Base-by-base conservation (phyloP, 306 rosid species). In the Rosa lucieae region DNA sequence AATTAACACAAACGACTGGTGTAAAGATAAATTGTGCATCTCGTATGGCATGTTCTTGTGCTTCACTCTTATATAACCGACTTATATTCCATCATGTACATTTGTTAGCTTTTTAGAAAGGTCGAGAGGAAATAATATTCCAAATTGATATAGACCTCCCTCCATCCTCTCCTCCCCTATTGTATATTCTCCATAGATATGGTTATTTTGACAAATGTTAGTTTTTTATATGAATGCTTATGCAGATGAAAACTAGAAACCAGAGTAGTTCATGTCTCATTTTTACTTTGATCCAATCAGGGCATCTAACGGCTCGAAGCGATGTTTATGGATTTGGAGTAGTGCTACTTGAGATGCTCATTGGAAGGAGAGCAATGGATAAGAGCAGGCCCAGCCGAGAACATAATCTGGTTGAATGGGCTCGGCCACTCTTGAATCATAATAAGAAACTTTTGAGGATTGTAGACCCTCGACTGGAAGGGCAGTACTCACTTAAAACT, bases 251-350 rank as follows among this genome's bases (percentile, higher is more conserved):
- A 74, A 56, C 37, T 56, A 23, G 73, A 35, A 61, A 55, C 43
- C 73, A 32, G 49, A 56, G 23, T 80, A 68, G 65, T 42, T 15
- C 81, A 68, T 72, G 67, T 67, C 82, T 76, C 61, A 83, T 71
- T 78, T 69, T 73, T 21, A 17, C 56, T 13, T 83, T 67, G 51
- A 83, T 82, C 17, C 75, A 49, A 72, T 77, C 95, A 93, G 98
- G 98, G 73, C 98, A 93, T 91, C 82, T 93, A 81, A 93, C 98
- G 0, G 97, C 98, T 79, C 88, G 98, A 74, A 93, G 98, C 20
- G 98, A 93, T 84, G 94, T 93, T 55, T 93, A 93, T 78, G 98
- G 98, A 78, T 93, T 91, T 78, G 98, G 98, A 82, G 98, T 93
- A 8, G 97, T 93, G 74, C 87, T 93, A 13, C 98, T 93, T 59